Percentiles rank a stretch among this genome's conserved stretches.
Conservation (phyloP, 495 filamentous ascomycete species). For the Clavariopsis aquatica region DNA sequence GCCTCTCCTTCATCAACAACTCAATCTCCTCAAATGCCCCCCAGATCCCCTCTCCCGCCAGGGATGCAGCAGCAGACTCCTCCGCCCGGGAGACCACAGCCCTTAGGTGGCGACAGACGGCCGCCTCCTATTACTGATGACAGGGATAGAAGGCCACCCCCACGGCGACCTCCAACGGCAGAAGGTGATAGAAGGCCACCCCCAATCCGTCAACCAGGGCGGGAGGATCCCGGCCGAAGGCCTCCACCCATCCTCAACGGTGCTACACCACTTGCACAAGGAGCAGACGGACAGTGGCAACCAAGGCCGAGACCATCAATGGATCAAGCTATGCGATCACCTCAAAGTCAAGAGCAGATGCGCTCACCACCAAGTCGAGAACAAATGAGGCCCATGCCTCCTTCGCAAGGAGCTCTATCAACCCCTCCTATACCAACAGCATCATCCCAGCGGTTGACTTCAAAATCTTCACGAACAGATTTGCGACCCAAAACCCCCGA, state of each 20-base stretch:
- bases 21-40: conserved; percentile 13
- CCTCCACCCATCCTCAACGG: conserved; percentile 18
- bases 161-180: conserved; percentile 19
- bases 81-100: conserved; percentile 19
- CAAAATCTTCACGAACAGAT: conserved; percentile 42
- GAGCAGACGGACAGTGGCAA: conserved; percentile 19
- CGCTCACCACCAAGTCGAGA: conserved; percentile 36
- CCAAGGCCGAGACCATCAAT: conserved; percentile 36
- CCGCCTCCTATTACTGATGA: conserved; percentile 18
- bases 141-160: conserved; percentile 15
- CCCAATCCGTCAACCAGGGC: background rate
- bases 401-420: background rate
- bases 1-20: background rate
- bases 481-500: conserved; percentile 37
- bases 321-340: conserved; percentile 34
- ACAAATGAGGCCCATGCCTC: conserved; percentile 29
- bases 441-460: conserved; percentile 33
- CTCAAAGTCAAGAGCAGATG: conserved; percentile 38
- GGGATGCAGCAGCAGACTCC: conserved; percentile 10
- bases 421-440: background rate
- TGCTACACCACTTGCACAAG: conserved; percentile 18
- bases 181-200: conserved; percentile 5
- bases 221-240: conserved; percentile 19
- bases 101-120: conserved; percentile 13
- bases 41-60: conserved; percentile 23